phyloP scores from a whole-genome alignment of 1,139 yeast genomes.

The Zygosaccharomyces sapae region DNA sequence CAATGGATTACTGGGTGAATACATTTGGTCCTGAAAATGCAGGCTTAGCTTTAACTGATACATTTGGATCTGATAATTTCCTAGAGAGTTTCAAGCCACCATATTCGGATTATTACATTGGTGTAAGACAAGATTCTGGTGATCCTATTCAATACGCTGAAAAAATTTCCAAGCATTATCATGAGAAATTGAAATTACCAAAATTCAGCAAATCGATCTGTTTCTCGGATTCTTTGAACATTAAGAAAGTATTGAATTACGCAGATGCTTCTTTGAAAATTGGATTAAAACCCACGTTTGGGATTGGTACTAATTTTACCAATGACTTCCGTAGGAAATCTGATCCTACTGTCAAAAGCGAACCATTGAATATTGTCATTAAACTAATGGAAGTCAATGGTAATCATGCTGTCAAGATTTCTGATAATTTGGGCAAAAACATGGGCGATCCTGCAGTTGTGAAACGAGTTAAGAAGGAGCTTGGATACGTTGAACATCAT shows the following conservation, averaged over 20 bases:
- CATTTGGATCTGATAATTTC: slow-evolving; percentile 90
- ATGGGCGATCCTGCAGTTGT: slow-evolving; percentile 83
- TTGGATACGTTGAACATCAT: slow-evolving; percentile 67
- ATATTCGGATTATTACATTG: slow-evolving; percentile 69
- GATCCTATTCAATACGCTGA: slow-evolving; percentile 75
- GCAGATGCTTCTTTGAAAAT: slow-evolving; percentile 58
- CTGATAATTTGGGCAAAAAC: slow-evolving; percentile 88
- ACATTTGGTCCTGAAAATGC: slow-evolving; percentile 76
- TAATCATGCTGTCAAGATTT: slow-evolving; percentile 76
- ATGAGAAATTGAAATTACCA: slow-evolving; percentile 51
- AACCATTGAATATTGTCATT: slow-evolving; percentile 88
- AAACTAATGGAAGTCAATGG: slow-evolving; percentile 73
- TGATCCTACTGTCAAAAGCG: slow-evolving; percentile 49
- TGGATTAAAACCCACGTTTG: slow-evolving; percentile 75
- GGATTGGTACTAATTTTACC: slow-evolving; percentile 91
- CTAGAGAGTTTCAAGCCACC: slow-evolving; percentile 60
- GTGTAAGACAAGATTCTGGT: slow-evolving; percentile 98
- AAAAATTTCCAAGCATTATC: slow-evolving; percentile 67
- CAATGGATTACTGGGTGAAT: slow-evolving; percentile 83
- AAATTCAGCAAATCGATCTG: slow-evolving; percentile 65
- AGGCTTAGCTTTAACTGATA: slow-evolving; percentile 92
- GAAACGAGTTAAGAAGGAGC: slow-evolving; percentile 58
- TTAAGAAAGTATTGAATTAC: slow-evolving; percentile 65
- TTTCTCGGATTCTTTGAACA: slow-evolving; percentile 82
- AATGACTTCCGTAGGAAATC: slow-evolving; percentile 50